Evolutionary conservation across 192 early-diverging fungal species (phyloP).

Genomic region (Linnemannia schmuckeri): DNA sequence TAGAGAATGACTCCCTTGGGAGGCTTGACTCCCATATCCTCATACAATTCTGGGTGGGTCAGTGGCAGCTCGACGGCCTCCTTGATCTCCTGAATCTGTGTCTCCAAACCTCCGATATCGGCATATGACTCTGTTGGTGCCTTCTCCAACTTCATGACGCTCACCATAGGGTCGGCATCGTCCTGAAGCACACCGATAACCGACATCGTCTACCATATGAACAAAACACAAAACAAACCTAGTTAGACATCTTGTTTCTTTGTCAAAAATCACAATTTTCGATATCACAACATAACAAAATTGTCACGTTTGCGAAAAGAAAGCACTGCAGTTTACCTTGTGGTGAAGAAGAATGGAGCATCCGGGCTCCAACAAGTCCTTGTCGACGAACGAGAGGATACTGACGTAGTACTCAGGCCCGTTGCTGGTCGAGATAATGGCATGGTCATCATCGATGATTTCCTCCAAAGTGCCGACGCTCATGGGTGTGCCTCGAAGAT

Average conservation of each 20-base stretch:
- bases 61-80: slow-evolving; percentile 97
- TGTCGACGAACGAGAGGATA: slow-evolving; percentile 99
- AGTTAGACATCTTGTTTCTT: background rate
- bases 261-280: background rate
- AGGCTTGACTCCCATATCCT: slow-evolving; percentile 99
- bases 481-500: slow-evolving; percentile 98
- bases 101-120: slow-evolving; percentile 96
- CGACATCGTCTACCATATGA: slow-evolving; percentile 72
- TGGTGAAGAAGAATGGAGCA: slow-evolving; percentile 96
- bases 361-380: slow-evolving; percentile 97
- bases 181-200: slow-evolving; percentile 96
- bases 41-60: slow-evolving; percentile 97
- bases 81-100: slow-evolving; percentile 98
- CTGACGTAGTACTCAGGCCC: slow-evolving; percentile 98
- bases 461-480: slow-evolving; percentile 96
- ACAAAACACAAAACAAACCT: background rate
- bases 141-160: slow-evolving; percentile 99
- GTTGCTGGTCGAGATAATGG: slow-evolving; percentile 92
- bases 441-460: slow-evolving; percentile 99
- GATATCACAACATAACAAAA: background rate
- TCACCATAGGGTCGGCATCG: slow-evolving; percentile 98
- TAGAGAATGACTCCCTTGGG: slow-evolving; percentile 98
- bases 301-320: background rate
- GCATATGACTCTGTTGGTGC: slow-evolving; percentile 99
- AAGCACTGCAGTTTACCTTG: slow-evolving; percentile 66